Evolutionary conservation across 73 alveolate genomes (phyloP).

Genomic region (Paramecium sonneborni): DNA sequence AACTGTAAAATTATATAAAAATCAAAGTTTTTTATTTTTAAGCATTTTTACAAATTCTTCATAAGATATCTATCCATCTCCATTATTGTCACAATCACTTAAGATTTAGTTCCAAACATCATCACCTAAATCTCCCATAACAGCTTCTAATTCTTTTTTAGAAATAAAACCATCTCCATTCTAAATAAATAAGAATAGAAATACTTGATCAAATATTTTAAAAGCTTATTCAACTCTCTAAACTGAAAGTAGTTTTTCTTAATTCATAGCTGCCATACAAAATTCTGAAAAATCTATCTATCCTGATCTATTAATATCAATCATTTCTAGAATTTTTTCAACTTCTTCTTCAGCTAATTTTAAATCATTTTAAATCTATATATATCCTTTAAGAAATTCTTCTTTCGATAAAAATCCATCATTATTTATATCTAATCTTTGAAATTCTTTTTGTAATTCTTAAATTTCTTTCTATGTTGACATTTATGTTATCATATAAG

Average conservation of each 20-base stretch:
- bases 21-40: slow-evolving; percentile 42
- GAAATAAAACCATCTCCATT: slow-evolving; percentile 72
- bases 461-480: slow-evolving; percentile 66
- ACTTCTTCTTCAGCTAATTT: slow-evolving; percentile 37
- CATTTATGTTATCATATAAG: slow-evolving; percentile 70
- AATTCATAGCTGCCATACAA: slow-evolving; percentile 67
- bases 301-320: slow-evolving; percentile 37
- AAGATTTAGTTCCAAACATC: slow-evolving; percentile 57
- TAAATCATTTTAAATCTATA: background rate
- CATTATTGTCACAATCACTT: slow-evolving; percentile 66
- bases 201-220: slow-evolving; percentile 64
- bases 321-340: slow-evolving; percentile 4
- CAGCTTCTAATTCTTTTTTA: slow-evolving; percentile 57
- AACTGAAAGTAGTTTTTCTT: slow-evolving; percentile 54
- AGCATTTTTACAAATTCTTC: slow-evolving; percentile 63
- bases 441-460: slow-evolving; percentile 63
- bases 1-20: background rate
- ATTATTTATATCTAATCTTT: slow-evolving; percentile 69
- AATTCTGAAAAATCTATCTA: slow-evolving; percentile 56
- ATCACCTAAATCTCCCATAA: slow-evolving; percentile 68
- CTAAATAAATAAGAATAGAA: background rate
- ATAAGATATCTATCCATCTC: slow-evolving; percentile 72
- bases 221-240: slow-evolving; percentile 64
- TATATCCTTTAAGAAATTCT: slow-evolving; percentile 64
- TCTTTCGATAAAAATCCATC: slow-evolving; percentile 75